phyloP scores from a whole-genome alignment of 176 grass and related monocot species.

The Echinochloa phyllopogon region DNA sequence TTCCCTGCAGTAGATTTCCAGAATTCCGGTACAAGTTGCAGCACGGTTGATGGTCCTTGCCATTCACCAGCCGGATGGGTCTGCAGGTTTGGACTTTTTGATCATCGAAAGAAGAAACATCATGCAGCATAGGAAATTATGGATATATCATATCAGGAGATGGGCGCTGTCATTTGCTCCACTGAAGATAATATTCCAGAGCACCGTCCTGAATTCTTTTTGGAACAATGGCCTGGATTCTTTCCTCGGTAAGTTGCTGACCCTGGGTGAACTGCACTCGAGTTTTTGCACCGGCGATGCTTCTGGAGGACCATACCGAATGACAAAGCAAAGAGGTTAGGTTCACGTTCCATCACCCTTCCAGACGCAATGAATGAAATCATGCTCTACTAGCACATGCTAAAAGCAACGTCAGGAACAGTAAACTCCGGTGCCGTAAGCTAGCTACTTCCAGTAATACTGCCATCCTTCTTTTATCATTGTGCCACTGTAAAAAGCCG shows the following conservation, averaged over 20 bases:
- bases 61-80: neutral
- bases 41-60: constrained; percentile 1
- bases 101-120: neutral
- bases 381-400: neutral
- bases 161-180: neutral
- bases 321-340: constrained; percentile 24
- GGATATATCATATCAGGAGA: neutral
- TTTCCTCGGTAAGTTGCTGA: neutral
- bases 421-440: neutral
- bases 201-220: neutral
- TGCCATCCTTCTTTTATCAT: neutral
- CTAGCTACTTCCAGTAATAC: neutral
- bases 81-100: constrained; percentile 17
- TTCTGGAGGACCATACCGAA: neutral
- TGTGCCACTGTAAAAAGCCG: neutral
- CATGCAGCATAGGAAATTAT: neutral
- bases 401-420: constrained; percentile 1
- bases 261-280: constrained; percentile 42
- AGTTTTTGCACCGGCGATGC: neutral
- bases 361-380: neutral
- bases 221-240: neutral
- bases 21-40: constrained; percentile 22
- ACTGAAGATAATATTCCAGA: neutral
- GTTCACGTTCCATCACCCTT: constrained; percentile 41
- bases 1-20: neutral